A percentile compares a stretch with the other conserved stretches of the same genome.
These are phyloP conservation scores for Fusarium pseudonygamai DNA, from an alignment of 2,329 filamentous ascomycete genomes.

Conservation along the genomic window DNA sequence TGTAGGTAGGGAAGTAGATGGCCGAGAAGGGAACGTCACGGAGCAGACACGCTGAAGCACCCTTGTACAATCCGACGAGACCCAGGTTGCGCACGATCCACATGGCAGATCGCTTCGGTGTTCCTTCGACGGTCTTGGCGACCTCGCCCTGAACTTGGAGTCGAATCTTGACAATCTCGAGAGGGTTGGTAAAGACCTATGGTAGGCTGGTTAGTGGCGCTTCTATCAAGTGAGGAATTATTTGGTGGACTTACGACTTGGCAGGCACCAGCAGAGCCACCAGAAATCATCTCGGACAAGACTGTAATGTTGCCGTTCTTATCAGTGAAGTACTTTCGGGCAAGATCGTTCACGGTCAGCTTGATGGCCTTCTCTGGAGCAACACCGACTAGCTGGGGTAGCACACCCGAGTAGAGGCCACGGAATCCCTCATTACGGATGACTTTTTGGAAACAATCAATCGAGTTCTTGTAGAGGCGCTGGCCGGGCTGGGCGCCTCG, in stretches of 20 bases:
- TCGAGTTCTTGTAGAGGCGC: conserved; percentile 93
- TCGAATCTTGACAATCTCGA: conserved; percentile 99
- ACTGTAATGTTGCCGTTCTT: conserved; percentile 79
- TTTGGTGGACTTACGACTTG: conserved; percentile 83
- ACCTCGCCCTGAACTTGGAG: conserved; percentile 97
- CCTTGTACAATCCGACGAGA: conserved; percentile 95
- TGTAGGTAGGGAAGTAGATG: conserved; percentile 98
- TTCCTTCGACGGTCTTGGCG: conserved; percentile 83
- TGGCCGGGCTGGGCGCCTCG: conserved; percentile 83
- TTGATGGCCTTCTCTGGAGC: conserved; percentile 99
- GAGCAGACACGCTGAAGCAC: conserved; percentile 90
- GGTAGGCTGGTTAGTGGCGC: conserved; percentile 1
- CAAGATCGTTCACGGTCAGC: conserved; percentile 95
- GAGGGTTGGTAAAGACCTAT: conserved; percentile 94
- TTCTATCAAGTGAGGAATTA: not conserved
- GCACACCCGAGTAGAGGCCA: conserved; percentile 92
- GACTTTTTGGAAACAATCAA: conserved; percentile 95
- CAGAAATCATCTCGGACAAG: conserved; percentile 81
- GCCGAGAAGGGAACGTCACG: conserved; percentile 98
- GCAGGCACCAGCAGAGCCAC: conserved; percentile 89
- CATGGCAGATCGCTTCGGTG: conserved; percentile 89
- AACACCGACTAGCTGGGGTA: conserved; percentile 95
- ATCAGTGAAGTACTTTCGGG: conserved; percentile 79
- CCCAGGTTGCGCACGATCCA: conserved; percentile 98
- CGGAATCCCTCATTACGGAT: conserved; percentile 89